These are phyloP conservation scores for rapeseed (Brassica napus) DNA, from an alignment of 345 rosid genomes.

Conservation along the genomic window DNA sequence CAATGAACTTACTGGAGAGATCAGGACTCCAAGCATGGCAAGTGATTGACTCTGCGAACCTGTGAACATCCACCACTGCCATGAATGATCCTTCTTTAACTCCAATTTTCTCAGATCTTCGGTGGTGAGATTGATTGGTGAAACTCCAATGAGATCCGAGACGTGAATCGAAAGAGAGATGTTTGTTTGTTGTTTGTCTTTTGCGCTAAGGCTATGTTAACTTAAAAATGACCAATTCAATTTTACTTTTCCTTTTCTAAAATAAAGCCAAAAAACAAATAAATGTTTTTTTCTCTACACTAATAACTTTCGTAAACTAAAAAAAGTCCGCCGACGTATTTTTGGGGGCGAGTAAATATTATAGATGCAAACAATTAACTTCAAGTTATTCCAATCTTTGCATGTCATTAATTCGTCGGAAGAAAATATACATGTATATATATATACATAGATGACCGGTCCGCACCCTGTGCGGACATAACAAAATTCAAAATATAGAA, in stretches of 20 bases:
- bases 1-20: conserved; percentile 56
- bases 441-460: no score
- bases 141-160: conserved; percentile 36
- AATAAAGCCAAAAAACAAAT: neutral
- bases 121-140: neutral
- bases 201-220: conserved; percentile 10
- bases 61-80: conserved; percentile 76
- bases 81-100: conserved; percentile 36
- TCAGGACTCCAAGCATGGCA: conserved; percentile 99
- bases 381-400: no score
- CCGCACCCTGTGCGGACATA: no score
- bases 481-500: no score
- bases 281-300: neutral
- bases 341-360: no score
- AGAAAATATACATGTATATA: no score
- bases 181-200: conserved; percentile 16
- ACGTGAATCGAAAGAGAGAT: conserved; percentile 29
- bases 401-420: no score
- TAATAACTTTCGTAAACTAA: no score
- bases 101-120: neutral
- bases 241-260: neutral
- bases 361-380: no score
- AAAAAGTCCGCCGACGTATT: neutral
- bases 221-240: conserved; percentile 11
- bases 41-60: conserved; percentile 80